Base-by-base conservation (phyloP, 2,329 filamentous ascomycete genomes). In the Fusarium buharicum region DNA sequence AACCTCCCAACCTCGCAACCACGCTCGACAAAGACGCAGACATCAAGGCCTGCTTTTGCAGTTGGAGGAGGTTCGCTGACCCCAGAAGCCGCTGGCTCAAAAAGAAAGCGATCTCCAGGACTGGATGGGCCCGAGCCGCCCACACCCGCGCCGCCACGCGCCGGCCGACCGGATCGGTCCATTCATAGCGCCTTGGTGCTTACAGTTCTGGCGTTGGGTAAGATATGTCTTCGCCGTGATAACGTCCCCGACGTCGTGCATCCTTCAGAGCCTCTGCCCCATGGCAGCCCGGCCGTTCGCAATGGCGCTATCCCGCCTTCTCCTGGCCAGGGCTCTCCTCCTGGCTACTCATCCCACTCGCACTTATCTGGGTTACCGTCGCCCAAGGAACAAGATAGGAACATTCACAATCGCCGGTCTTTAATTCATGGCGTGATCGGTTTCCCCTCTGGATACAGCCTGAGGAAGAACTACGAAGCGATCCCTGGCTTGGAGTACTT, bases 401-500 rank as follows among this genome's bases (percentile, higher is more conserved):
- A 72, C 7, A 66, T 74, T 1, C 75, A 78, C 61, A 83, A 81
- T 64, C 79, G 85, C 47, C 78, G 84, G 52, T 78, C 79, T 5
- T 87, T 84, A 0, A 72, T 84, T 38, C 81, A 87, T 69, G 81
- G 76, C 2, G 59, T 66, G 2, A 65, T 62, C n/a, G 63, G 59
- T 12, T 52, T 64, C 38, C 72, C 74, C 17, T 50, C 64, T 11
- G 73, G 74, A 4, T 71, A 68, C 12, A 72, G 66, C 17, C 50
- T 77, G 27, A 77, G 77, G 61, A 78, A 78, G 67, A 97, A 96
- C 71, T 82, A 95, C 46, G 93, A 98, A 69, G 84, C 90, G 7
- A 90, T 97, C 58, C 94, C 95, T 1, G 95, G 95, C 0, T 79
- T 98, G 55, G 90, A 93, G 27, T 97, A 97, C 73, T 97, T 93